phyloP scores from a whole-genome alignment of 2,329 filamentous ascomycete species.

The Colletotrichum sp. region DNA sequence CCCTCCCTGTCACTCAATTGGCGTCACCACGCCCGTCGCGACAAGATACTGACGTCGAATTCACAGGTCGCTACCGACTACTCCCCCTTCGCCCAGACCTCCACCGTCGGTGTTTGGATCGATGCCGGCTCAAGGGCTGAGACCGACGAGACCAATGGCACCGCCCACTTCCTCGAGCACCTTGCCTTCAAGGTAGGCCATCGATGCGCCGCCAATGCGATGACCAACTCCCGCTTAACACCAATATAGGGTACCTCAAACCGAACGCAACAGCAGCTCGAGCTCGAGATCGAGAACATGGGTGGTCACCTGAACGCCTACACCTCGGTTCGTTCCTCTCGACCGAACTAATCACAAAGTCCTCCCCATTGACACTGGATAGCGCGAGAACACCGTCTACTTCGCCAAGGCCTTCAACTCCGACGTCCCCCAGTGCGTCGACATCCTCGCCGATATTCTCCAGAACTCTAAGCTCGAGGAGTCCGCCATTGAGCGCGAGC shows the following conservation, averaged over 20 bases:
- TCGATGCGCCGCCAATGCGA: conserved; percentile 1
- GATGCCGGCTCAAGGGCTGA: conserved; percentile 98
- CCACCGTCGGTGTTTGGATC: conserved; percentile 98
- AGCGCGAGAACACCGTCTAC: conserved; percentile 99
- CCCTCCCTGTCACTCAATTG: conserved; percentile 38
- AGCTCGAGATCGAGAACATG: conserved; percentile 99
- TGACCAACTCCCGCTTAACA: neutral
- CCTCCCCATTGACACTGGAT: conserved; percentile 19
- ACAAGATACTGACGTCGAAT: conserved; percentile 27
- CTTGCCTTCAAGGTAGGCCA: conserved; percentile 92
- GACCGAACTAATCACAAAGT: conserved; percentile 1
- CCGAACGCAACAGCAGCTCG: conserved; percentile 94
- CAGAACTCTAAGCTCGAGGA: conserved; percentile 99
- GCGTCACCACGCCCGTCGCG: conserved; percentile 27
- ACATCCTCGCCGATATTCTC: conserved; percentile 98
- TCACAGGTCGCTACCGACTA: conserved; percentile 93
- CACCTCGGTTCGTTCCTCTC: conserved; percentile 78
- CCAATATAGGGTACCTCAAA: conserved; percentile 79
- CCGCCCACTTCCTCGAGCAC: conserved; percentile 99
- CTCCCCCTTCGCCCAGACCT: conserved; percentile 97
- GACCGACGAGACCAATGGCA: conserved; percentile 98
- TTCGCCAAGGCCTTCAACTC: conserved; percentile 99
- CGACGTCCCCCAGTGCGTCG: conserved; percentile 94
- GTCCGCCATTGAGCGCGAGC: conserved; percentile 92
- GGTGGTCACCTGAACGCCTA: conserved; percentile 99